Conservation (phyloP, 768 basidiomycete species). For the Termitomyces sp. region DNA sequence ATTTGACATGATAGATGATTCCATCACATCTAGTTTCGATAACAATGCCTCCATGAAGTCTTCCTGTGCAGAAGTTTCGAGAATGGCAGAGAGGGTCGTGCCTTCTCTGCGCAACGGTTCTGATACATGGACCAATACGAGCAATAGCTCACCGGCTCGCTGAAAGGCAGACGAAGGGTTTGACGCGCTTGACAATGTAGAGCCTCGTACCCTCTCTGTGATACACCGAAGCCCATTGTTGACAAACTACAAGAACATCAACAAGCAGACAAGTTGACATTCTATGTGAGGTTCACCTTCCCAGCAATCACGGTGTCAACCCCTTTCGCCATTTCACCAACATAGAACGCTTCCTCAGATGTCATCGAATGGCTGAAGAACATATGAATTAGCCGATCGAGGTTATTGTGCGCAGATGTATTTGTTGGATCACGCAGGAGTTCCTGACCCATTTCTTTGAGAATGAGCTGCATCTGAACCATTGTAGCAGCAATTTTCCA, state of each 20-base stretch:
- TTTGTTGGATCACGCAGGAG: conserved; percentile 55
- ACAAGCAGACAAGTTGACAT: background rate
- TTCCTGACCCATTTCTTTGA: conserved; percentile 70
- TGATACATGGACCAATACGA: conserved; percentile 64
- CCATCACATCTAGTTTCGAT: conserved; percentile 39
- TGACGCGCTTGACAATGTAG: conserved; percentile 22
- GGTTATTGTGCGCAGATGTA: conserved; percentile 52
- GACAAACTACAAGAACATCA: conserved; percentile 49
- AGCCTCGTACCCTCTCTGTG: conserved; percentile 45
- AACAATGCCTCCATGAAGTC: conserved; percentile 49
- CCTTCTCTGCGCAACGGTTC: conserved; percentile 59
- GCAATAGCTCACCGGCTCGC: conserved; percentile 64
- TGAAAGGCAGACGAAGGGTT: conserved; percentile 36
- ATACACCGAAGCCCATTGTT: conserved; percentile 72
- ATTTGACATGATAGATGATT: conserved; percentile 27
- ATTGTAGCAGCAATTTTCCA: conserved; percentile 84
- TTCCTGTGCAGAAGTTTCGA: conserved; percentile 57
- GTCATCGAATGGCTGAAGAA: conserved; percentile 73
- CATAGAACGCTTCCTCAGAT: conserved; percentile 77
- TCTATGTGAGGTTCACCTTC: conserved; percentile 43
- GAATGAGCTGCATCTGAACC: conserved; percentile 71
- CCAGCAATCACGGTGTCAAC: conserved; percentile 62
- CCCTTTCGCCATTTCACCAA: conserved; percentile 77
- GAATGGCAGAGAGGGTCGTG: conserved; percentile 35
- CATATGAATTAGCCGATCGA: conserved; percentile 64